Conservation (phyloP, 139 green algal species). For the Spirogloea muscicola region DNA sequence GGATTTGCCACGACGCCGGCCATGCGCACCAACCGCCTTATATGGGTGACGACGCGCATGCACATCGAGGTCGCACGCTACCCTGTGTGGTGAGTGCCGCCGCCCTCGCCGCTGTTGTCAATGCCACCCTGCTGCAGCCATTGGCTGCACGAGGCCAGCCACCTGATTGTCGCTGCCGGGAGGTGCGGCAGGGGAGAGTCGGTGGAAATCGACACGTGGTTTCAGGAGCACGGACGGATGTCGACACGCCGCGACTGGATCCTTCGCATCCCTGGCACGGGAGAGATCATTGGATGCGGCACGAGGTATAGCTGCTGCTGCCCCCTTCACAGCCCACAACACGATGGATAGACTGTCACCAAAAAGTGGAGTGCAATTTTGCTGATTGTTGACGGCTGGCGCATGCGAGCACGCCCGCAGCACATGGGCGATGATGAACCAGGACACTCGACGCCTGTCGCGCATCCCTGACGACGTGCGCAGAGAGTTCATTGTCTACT, state of each 20-base stretch:
- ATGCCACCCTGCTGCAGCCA: too few species aligned
- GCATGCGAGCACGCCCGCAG: constrained; percentile 50
- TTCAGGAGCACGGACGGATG: constrained; percentile 76
- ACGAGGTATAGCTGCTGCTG: constrained; percentile 63
- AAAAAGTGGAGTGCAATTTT: too few species aligned
- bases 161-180: too few species aligned
- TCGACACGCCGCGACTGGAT: constrained; percentile 21
- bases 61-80: constrained; percentile 88
- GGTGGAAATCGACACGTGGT: constrained; percentile 81
- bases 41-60: constrained; percentile 76
- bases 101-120: too few species aligned
- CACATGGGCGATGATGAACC: constrained; percentile 91
- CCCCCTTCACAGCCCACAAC: too few species aligned
- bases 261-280: constrained; percentile 50
- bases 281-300: constrained; percentile 61
- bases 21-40: constrained; percentile 28
- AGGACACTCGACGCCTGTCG: constrained; percentile 63
- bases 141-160: constrained; percentile 73
- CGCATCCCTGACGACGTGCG: constrained; percentile 71
- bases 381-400: too few species aligned
- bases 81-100: constrained; percentile 70
- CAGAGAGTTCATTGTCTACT: constrained; percentile 47
- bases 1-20: constrained; percentile 36
- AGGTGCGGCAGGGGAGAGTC: constrained; percentile 66
- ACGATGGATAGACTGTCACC: too few species aligned